Conservation (phyloP, 768 basidiomycete species). For the Leccinellum rugosiceps region DNA sequence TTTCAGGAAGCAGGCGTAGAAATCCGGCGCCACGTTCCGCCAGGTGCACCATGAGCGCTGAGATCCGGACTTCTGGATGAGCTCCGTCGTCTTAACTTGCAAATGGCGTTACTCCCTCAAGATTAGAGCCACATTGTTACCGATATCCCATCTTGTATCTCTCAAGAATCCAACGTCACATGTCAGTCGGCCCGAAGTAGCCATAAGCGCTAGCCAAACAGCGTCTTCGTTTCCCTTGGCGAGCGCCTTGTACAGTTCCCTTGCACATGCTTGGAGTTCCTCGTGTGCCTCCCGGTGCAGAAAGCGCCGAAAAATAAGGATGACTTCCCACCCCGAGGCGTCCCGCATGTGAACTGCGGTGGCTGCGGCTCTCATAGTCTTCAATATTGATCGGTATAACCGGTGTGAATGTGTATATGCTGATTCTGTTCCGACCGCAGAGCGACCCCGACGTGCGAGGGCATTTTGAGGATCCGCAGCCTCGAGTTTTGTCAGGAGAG, state of each 20-base stretch:
- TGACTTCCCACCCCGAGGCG: constrained; percentile 74
- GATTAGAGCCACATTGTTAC: constrained; percentile 34
- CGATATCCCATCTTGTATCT: constrained; percentile 63
- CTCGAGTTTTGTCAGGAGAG: constrained; percentile 58
- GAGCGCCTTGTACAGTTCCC: constrained; percentile 60
- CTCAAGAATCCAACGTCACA: constrained; percentile 48
- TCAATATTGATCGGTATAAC: constrained; percentile 71
- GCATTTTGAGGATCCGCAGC: constrained; percentile 65
- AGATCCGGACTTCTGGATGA: neutral
- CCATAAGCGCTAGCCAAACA: constrained; percentile 75
- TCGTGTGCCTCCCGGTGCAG: constrained; percentile 61
- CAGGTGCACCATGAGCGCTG: constrained; percentile 20
- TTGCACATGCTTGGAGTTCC: constrained; percentile 69
- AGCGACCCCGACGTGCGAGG: constrained; percentile 51
- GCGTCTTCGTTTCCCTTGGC: constrained; percentile 68
- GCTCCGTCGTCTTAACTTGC: neutral
- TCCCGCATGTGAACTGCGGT: constrained; percentile 70
- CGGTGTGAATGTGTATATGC: constrained; percentile 81
- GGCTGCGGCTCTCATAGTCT: constrained; percentile 67
- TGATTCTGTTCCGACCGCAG: constrained; percentile 58
- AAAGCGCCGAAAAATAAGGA: constrained; percentile 74
- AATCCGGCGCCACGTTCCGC: constrained; percentile 66
- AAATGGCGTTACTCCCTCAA: constrained; percentile 27
- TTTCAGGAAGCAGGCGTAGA: constrained; percentile 82
- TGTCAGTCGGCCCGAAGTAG: constrained; percentile 45